A percentile compares a stretch with the other conserved stretches of the same genome.
Evolutionary conservation across 345 rosid genomes (phyloP).

Genomic region (Gossypium rotundifolium): DNA sequence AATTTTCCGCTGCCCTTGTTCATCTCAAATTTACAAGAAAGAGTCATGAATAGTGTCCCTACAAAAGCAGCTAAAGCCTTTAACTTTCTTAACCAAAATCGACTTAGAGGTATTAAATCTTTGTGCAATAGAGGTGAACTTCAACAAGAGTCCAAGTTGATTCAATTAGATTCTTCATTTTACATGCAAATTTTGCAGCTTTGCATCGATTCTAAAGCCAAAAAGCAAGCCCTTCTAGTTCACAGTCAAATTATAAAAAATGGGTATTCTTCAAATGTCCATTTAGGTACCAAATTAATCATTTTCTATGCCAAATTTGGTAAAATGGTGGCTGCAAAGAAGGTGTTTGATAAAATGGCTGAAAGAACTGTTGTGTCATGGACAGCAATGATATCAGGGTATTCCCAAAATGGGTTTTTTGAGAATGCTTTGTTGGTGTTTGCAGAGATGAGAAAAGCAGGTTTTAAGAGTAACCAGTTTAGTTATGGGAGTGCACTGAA

Average conservation of each 20-base stretch:
- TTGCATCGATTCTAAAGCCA: slow-evolving; percentile 23
- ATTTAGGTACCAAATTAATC: slow-evolving; percentile 40
- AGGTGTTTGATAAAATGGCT: slow-evolving; percentile 57
- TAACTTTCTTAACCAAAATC: background rate
- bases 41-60: background rate
- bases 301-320: slow-evolving; percentile 27
- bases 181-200: slow-evolving; percentile 32
- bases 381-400: slow-evolving; percentile 64
- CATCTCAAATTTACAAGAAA: background rate
- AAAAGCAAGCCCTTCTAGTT: slow-evolving; percentile 23
- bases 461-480: slow-evolving; percentile 41
- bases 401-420: slow-evolving; percentile 22
- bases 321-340: slow-evolving; percentile 33
- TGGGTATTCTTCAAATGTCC: slow-evolving; percentile 32
- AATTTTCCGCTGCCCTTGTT: background rate
- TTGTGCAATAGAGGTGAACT: background rate
- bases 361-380: slow-evolving; percentile 53
- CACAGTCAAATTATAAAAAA: slow-evolving; percentile 41
- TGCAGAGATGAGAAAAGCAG: slow-evolving; percentile 36
- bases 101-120: background rate
- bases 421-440: slow-evolving; percentile 36
- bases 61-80: background rate
- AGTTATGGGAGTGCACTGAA: slow-evolving; percentile 51
- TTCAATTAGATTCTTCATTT: slow-evolving; percentile 6
- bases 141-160: slow-evolving; percentile 5